Evolutionary conservation across 352 stramenopile genomes (phyloP).

Genomic region (Pythium plurisporium): DNA sequence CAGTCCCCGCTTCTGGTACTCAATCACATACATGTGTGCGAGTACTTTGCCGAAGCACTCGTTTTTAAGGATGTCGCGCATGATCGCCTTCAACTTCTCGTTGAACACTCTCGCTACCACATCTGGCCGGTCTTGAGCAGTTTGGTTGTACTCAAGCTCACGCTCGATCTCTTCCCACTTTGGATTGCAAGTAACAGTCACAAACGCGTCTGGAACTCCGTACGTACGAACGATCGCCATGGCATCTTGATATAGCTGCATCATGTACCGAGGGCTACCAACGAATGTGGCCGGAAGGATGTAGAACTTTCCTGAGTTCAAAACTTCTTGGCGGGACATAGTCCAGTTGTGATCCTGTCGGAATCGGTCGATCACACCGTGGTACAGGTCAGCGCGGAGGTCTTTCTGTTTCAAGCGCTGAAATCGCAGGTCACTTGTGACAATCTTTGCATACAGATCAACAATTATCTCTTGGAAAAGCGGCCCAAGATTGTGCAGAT

Average conservation of each 20-base stretch:
- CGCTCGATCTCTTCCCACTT: not conserved
- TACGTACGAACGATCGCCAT: conserved; percentile 36
- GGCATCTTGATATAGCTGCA: conserved; percentile 27
- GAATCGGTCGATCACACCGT: not conserved
- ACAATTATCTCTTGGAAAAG: not conserved
- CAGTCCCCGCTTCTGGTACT: conserved; percentile 45
- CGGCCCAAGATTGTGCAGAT: not conserved
- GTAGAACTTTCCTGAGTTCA: not conserved
- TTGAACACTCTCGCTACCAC: not conserved
- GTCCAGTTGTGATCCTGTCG: not conserved
- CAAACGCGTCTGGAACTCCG: conserved; percentile 40
- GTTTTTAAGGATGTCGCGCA: not conserved
- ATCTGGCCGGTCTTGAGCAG: not conserved
- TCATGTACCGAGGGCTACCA: conserved; percentile 16
- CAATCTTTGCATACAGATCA: not conserved
- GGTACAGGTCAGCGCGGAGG: not conserved
- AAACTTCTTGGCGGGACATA: not conserved
- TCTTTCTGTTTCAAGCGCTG: not conserved
- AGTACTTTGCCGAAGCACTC: too few species aligned
- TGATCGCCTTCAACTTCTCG: not conserved
- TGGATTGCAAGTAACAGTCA: conserved; percentile 32
- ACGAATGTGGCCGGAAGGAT: not conserved
- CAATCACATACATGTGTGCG: conserved; percentile 31
- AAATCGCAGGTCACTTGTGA: not conserved
- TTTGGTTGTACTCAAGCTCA: not conserved